phyloP scores from a whole-genome alignment of 2,329 filamentous ascomycete genomes.

The Fusarium newnesense region DNA sequence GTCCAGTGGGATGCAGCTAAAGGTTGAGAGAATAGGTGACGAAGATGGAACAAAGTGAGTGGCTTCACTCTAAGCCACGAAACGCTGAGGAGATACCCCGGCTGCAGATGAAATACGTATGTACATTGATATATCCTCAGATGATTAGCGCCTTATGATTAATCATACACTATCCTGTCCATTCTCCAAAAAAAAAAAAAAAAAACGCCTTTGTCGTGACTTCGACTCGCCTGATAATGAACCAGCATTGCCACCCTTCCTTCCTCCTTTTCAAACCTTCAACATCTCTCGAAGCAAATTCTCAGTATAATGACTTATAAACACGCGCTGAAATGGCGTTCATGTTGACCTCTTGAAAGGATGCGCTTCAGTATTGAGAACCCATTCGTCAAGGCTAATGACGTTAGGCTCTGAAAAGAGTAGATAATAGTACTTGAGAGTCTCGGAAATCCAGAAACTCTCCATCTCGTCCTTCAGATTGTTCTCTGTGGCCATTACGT shows the following conservation, averaged over 20 bases:
- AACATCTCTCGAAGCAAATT: not conserved
- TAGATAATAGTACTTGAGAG: constrained; percentile 91
- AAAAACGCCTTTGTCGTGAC: constrained; percentile 24
- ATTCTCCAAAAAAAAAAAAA: constrained; percentile 16
- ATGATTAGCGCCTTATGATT: constrained; percentile 10
- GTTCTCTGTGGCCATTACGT: constrained; percentile 63
- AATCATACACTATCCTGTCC: constrained; percentile 23
- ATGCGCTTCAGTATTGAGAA: constrained; percentile 73
- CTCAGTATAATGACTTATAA: not conserved
- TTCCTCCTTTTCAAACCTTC: not conserved
- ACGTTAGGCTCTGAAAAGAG: constrained; percentile 76
- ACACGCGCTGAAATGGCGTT: not conserved
- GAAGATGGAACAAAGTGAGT: not conserved
- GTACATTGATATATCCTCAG: constrained; percentile 28
- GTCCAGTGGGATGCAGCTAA: constrained; percentile 30
- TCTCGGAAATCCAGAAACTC: constrained; percentile 92
- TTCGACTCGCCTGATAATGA: constrained; percentile 10
- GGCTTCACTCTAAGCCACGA: not conserved
- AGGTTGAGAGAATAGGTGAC: not conserved
- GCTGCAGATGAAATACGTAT: constrained; percentile 12
- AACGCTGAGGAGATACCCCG: not conserved
- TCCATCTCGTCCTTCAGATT: constrained; percentile 75
- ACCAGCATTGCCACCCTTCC: not conserved
- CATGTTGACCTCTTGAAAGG: constrained; percentile 61
- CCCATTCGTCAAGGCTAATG: constrained; percentile 75